Conservation (phyloP, 2,329 filamentous ascomycete species). For the Macroventuria anomochaeta region DNA sequence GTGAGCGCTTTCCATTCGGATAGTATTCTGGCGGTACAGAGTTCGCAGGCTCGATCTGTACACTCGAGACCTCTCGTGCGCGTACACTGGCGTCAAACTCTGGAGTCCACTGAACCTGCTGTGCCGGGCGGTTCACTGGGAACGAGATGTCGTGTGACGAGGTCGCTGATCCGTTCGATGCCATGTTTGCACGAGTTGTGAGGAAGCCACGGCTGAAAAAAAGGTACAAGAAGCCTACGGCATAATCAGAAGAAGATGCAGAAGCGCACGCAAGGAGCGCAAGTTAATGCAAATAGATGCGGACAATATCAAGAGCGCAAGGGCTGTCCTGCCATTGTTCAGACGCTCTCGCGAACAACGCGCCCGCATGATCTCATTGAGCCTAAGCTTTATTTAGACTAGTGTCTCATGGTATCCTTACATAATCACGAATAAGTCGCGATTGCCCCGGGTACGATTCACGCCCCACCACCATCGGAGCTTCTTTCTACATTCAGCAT, state of each 20-base stretch:
- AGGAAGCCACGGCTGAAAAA: conserved; percentile 7
- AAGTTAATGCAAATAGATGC: not conserved
- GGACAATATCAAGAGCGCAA: conserved; percentile 13
- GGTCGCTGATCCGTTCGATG: conserved; percentile 32
- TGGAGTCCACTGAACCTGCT: conserved; percentile 34
- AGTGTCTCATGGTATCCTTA: not conserved
- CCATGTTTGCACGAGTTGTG: conserved; percentile 22
- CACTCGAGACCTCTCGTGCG: conserved; percentile 30
- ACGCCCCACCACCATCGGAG: not conserved
- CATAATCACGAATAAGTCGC: not conserved
- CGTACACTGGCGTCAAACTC: conserved; percentile 38
- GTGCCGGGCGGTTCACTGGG: conserved; percentile 34
- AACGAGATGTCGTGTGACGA: conserved; percentile 40
- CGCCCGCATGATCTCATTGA: not conserved
- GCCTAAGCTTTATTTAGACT: not conserved
- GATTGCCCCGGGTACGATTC: not conserved
- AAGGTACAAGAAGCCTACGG: conserved; percentile 8
- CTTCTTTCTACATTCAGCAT: not conserved
- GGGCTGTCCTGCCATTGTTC: conserved; percentile 12
- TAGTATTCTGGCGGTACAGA: conserved; percentile 45
- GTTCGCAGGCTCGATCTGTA: conserved; percentile 23
- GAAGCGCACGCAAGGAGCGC: not conserved
- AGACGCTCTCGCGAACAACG: conserved; percentile 1
- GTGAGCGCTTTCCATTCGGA: conserved; percentile 53
- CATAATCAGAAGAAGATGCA: conserved; percentile 13